Base-by-base conservation (phyloP, 2,329 filamentous ascomycete species). In the Diplodia sapinea region DNA sequence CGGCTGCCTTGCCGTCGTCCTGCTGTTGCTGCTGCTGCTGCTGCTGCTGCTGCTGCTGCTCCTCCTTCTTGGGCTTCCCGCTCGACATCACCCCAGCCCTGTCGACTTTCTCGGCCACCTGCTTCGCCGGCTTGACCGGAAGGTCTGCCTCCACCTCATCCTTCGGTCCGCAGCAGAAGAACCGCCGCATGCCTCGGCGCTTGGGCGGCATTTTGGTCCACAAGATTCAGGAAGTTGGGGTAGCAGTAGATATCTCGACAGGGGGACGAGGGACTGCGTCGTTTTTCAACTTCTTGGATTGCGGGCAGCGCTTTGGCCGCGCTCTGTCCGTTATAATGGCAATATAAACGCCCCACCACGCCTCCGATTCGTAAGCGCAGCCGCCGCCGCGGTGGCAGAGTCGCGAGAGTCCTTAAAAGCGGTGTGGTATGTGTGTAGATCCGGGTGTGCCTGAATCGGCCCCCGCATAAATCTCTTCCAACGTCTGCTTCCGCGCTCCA, bases 371-470 rank as follows among this genome's bases (percentile, higher is more conserved):
- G 59, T 63, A 63, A 63, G 59, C 59, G 47, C 40, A 38, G 40
- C 57, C 57, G 57, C 57, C 40, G 57, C 57, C 8, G 57, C 59
- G 8, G 43, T 47, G 43, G 43, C 43, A 47, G 40, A 51, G 47
- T 63, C 59, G 59, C 51, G 47, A 38, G 43, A 63, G 51, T 63
- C 47, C 29, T 63, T 38, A 63, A 52, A 63, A 63, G 59, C 59
- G 59, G 59, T 63, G 59, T 63, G 59, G 43, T 63, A 26, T 63
- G 59, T 31, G 31, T 63, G 59, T 63, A 63, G 59, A 63, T 63
- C 59, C 59, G 59, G 59, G 59, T 63, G 59, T 63, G 50, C 59
- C 59, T 63, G 59, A 63, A 63, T 63, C 59, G 59, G 59, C 29
- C 59, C 31, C 59, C 59, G 43, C 43, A 26, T 51, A 36, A 63